These are phyloP conservation scores for Candida multigemmis DNA, from an alignment of 805 yeast genomes.

Conservation along the genomic window DNA sequence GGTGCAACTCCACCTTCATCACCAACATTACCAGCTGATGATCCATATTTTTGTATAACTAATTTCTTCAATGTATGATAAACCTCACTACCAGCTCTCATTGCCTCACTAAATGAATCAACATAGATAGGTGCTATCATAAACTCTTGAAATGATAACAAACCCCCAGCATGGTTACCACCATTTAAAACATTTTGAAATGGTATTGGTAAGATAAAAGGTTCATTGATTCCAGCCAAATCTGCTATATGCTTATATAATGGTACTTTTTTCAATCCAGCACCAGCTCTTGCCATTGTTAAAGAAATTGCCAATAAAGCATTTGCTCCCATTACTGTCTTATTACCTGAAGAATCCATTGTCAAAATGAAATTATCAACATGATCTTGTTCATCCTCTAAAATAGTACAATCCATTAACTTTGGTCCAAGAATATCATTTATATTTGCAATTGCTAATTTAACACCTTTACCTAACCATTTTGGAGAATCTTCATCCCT, in stretches of 20 bases:
- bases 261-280: constrained; percentile 10
- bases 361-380: constrained; percentile 8
- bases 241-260: constrained; percentile 11
- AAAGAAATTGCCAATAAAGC: constrained; percentile 13
- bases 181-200: constrained; percentile 15
- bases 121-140: constrained; percentile 13
- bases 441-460: constrained; percentile 11
- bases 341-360: constrained; percentile 12
- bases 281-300: constrained; percentile 13
- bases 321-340: constrained; percentile 13
- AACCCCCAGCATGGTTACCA: constrained; percentile 15
- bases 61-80: constrained; percentile 11
- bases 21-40: constrained; percentile 14
- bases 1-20: constrained; percentile 19
- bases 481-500: constrained; percentile 12
- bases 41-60: constrained; percentile 11
- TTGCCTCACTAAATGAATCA: constrained; percentile 9
- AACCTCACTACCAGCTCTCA: constrained; percentile 11
- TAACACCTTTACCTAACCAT: constrained; percentile 15
- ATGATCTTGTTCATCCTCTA: constrained; percentile 7
- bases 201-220: constrained; percentile 12
- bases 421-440: constrained; percentile 11
- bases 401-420: constrained; percentile 7
- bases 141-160: constrained; percentile 14
- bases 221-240: constrained; percentile 5